Percentiles rank a stretch among this genome's conserved stretches.
Evolutionary conservation across 2,329 filamentous ascomycete genomes (phyloP).

Genomic region (Fusarium gaditjirri): DNA sequence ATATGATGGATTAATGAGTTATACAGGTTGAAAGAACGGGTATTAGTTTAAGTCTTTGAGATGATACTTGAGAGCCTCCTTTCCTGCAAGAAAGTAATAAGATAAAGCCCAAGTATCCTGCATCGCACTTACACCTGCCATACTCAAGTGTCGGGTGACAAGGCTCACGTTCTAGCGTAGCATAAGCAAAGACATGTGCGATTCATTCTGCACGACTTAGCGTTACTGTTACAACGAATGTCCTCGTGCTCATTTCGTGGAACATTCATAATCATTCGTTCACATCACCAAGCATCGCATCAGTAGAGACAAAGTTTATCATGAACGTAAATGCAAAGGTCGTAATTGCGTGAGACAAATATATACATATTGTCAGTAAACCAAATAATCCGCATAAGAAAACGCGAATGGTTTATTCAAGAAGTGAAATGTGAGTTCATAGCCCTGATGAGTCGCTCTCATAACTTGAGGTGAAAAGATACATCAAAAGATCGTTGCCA

Average conservation of each 20-base stretch:
- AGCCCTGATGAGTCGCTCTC: conserved; percentile 29
- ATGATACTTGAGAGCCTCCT: not conserved
- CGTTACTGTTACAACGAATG: not conserved
- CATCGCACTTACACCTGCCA: not conserved
- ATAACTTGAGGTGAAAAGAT: conserved; percentile 24
- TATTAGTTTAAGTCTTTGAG: not conserved
- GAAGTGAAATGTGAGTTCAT: conserved; percentile 28
- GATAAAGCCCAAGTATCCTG: too few relatives aligned
- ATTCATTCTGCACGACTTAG: not conserved
- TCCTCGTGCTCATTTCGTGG: not conserved
- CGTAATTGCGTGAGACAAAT: conserved; percentile 12
- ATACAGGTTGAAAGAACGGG: rapidly evolving
- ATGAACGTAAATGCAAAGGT: not conserved
- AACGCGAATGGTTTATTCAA: conserved; percentile 21
- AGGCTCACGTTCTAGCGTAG: not conserved
- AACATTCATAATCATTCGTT: not conserved
- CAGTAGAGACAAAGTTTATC: not conserved
- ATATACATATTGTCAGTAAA: conserved; percentile 19
- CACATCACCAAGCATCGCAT: not conserved
- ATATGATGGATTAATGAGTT: not conserved
- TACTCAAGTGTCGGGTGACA: not conserved
- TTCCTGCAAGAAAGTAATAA: not conserved
- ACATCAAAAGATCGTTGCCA: conserved; percentile 28
- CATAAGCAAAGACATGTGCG: not conserved
- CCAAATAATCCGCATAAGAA: conserved; percentile 19